These are phyloP conservation scores for Saccharomycopsis schoenii DNA, from an alignment of 805 yeast species.

Conservation along the genomic window DNA sequence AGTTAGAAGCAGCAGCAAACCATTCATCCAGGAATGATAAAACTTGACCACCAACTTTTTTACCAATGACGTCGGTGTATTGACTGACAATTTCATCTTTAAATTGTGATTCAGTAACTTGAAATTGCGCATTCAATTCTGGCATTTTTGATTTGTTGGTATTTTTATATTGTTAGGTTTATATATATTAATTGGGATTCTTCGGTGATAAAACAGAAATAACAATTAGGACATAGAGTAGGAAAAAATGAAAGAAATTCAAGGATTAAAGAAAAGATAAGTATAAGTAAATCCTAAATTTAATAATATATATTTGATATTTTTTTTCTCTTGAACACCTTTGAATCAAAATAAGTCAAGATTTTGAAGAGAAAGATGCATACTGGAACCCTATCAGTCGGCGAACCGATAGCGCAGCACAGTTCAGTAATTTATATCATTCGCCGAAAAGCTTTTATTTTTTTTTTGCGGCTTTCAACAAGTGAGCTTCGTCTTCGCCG, in stretches of 20 bases:
- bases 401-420: not conserved
- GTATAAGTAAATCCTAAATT: too few relatives aligned
- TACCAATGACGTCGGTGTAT: conserved; percentile 71
- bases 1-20: conserved; percentile 88
- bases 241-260: too few relatives aligned
- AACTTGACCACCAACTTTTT: conserved; percentile 71
- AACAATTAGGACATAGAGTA: too few relatives aligned
- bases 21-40: conserved; percentile 75
- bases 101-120: conserved; percentile 30
- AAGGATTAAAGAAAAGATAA: too few relatives aligned
- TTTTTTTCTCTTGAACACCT: too few relatives aligned
- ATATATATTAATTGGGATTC: not conserved
- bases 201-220: too few relatives aligned
- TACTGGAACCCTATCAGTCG: not conserved
- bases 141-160: not conserved
- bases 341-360: too few relatives aligned
- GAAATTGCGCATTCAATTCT: not conserved
- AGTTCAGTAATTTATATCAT: not conserved
- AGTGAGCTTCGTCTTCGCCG: not conserved
- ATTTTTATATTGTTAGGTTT: not conserved
- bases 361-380: too few relatives aligned
- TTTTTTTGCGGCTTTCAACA: not conserved
- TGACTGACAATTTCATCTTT: conserved; percentile 37
- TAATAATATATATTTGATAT: too few relatives aligned
- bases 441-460: not conserved